These are phyloP conservation scores for Aegilops tauschii DNA, from an alignment of 176 grass and related monocot species.

Conservation along the genomic window DNA sequence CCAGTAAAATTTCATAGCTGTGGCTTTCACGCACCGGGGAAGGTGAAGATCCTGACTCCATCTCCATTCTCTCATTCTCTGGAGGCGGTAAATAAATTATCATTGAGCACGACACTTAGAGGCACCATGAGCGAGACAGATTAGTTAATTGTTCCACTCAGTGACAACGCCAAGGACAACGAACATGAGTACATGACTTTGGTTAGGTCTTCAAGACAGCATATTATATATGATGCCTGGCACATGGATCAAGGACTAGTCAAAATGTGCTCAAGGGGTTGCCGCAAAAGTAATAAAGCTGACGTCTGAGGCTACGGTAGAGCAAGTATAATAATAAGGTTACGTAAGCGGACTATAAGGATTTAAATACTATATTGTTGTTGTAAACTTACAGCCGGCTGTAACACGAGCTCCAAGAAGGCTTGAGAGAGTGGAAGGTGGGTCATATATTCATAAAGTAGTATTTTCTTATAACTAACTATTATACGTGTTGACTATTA, in stretches of 20 bases:
- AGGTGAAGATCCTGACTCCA: background rate
- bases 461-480: too few relatives aligned
- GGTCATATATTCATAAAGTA: too few relatives aligned
- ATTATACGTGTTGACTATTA: too few relatives aligned
- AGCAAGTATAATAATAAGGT: too few relatives aligned
- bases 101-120: background rate
- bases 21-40: conserved; percentile 3
- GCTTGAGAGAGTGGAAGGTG: too few relatives aligned
- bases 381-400: too few relatives aligned
- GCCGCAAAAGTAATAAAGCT: too few relatives aligned
- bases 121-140: background rate
- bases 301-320: too few relatives aligned
- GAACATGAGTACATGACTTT: conserved; percentile 10
- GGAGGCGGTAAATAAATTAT: background rate
- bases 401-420: too few relatives aligned
- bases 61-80: conserved; percentile 14
- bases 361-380: too few relatives aligned
- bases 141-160: background rate
- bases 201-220: background rate
- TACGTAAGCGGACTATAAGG: too few relatives aligned
- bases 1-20: conserved; percentile 12
- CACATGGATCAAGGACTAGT: conserved; percentile 25
- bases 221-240: background rate
- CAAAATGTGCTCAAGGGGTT: background rate
- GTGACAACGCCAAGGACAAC: conserved; percentile 37